These are phyloP conservation scores for Rutstroemia sp. DNA, from an alignment of 2,329 filamentous ascomycete genomes.

Conservation along the genomic window DNA sequence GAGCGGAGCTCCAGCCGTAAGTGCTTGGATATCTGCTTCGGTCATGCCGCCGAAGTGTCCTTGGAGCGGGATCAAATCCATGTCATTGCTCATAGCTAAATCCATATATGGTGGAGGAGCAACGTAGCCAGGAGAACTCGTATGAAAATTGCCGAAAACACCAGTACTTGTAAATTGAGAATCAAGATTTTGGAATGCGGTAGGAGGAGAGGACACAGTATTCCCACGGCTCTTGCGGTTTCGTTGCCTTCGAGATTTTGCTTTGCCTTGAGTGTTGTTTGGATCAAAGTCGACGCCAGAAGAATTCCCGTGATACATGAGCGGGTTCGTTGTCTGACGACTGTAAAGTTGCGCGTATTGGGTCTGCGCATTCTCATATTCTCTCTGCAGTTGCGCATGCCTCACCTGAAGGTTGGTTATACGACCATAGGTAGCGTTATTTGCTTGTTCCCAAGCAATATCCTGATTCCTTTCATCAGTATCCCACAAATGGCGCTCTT, in stretches of 20 bases:
- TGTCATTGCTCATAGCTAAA: slow-evolving; percentile 24
- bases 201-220: slow-evolving; percentile 27
- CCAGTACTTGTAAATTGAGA: slow-evolving; percentile 31
- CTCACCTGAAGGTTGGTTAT: slow-evolving; percentile 18
- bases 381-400: slow-evolving; percentile 21
- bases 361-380: slow-evolving; percentile 17
- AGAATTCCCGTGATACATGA: slow-evolving; percentile 28
- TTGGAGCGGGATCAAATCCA: slow-evolving; percentile 24
- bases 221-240: slow-evolving; percentile 34
- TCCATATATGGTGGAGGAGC: slow-evolving; percentile 41
- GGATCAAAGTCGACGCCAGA: slow-evolving; percentile 30
- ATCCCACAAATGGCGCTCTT: slow-evolving; percentile 30
- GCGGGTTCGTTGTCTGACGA: slow-evolving; percentile 21
- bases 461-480: slow-evolving; percentile 25
- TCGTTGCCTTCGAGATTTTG: slow-evolving; percentile 32
- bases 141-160: slow-evolving; percentile 36
- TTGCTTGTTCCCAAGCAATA: slow-evolving; percentile 26
- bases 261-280: slow-evolving; percentile 21
- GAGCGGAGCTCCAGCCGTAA: slow-evolving; percentile 61
- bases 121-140: slow-evolving; percentile 40
- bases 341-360: slow-evolving; percentile 14
- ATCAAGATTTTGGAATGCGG: slow-evolving; percentile 26
- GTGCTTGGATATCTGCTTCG: slow-evolving; percentile 53
- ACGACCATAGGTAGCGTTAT: slow-evolving; percentile 19
- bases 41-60: slow-evolving; percentile 39